Evolutionary conservation across 2,329 filamentous ascomycete species (phyloP), one percentile per base, ranked within the genome.

Genomic region (Clonostachys sp.): DNA sequence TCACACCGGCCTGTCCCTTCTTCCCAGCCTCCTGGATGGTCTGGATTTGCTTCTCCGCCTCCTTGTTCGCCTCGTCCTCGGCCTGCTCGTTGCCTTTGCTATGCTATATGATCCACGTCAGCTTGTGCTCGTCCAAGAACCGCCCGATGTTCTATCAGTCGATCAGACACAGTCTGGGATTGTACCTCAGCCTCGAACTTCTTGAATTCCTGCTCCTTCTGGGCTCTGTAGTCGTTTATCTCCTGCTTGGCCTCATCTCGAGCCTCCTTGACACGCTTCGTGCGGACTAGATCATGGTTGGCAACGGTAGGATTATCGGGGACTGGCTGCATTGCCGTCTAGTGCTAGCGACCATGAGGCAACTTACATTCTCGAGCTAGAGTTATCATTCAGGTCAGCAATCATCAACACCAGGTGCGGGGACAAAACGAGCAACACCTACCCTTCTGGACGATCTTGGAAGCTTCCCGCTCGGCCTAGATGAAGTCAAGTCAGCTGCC

Each of bases 401-500:
- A 30, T 10, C 24, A 30, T 30, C 51, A 55, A 45, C 20, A 17
- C 50, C 47, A 45, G 44, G 51, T 41, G 18, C 16, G 42, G 42
- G n/a, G 39, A 38, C 17, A 36, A n/a, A 14, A 39, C 14, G 14
- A 39, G 36, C 12, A 45, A 12, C 36, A 67, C 74, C 51, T 69
- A 95, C 92, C 89, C 81, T 94, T 91, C 71, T 97, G 92, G 49
- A 99, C 91, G 68, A 99, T 99, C 81, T 96, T 96, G 74, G 96
- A 92, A 52, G 94, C 94, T 71, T 97, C 92, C 72, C 91, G 87
- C 81, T 99, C 94, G 61, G 94, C 91, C 92, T 97, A 48, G 24
- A 30, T 30, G 24, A 30, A 10, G 8, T 30, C 24, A 30, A 9
- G 24, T 30, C 8, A 30, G 24, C 9, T 30, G 24, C 24, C 4